Evolutionary conservation across 305 asterid species (phyloP).

Genomic region (Caryopteris hybrid): DNA sequence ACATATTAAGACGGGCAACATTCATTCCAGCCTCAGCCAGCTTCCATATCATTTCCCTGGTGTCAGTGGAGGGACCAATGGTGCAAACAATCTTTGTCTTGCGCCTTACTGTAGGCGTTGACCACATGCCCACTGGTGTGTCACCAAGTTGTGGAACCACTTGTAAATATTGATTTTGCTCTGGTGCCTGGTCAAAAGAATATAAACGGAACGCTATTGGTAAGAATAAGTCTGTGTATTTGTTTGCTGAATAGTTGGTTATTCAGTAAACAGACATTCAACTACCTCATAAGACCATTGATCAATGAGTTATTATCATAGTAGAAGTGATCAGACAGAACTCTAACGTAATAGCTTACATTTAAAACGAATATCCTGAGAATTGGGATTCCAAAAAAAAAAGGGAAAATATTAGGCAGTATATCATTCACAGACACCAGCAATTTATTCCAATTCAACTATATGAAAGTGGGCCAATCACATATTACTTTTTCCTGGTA

Average conservation of each 20-base stretch:
- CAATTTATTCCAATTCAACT: background rate
- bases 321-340: background rate
- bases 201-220: background rate
- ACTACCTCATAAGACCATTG: background rate
- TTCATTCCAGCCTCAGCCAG: slow-evolving; percentile 99
- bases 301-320: background rate
- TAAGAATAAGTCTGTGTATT: background rate
- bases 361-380: background rate
- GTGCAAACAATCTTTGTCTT: slow-evolving; percentile 99
- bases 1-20: slow-evolving; percentile 97
- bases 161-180: slow-evolving; percentile 41
- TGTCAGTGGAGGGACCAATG: slow-evolving; percentile 91
- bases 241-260: background rate
- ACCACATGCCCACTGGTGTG: slow-evolving; percentile 57
- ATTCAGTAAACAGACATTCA: background rate
- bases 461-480: background rate
- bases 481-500: background rate
- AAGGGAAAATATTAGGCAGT: background rate
- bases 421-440: background rate
- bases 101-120: slow-evolving; percentile 82
- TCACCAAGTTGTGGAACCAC: slow-evolving; percentile 58
- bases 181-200: slow-evolving; percentile 39
- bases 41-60: slow-evolving; percentile 97
- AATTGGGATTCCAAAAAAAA: background rate
- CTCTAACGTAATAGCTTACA: background rate